phyloP scores from a whole-genome alignment of 148 eudicot species.

The Selenicereus undatus region DNA sequence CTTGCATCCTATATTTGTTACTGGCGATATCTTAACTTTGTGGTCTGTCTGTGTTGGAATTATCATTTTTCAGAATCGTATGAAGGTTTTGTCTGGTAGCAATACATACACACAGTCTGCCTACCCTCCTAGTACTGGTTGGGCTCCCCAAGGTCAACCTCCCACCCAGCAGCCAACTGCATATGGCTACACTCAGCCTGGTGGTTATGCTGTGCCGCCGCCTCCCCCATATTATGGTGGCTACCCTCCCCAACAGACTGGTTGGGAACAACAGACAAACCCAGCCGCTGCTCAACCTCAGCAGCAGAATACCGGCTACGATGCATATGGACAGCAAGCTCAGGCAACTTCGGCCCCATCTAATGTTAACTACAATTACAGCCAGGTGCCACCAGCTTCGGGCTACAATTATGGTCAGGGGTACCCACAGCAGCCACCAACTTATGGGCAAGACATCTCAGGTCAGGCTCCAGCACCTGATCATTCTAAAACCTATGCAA shows the following conservation, averaged over 20 bases:
- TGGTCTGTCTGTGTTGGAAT: neutral
- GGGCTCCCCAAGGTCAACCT: slow-evolving; percentile 37
- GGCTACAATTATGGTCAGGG: slow-evolving; percentile 32
- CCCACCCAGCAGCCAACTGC: slow-evolving; percentile 35
- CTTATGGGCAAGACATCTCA: slow-evolving; percentile 32
- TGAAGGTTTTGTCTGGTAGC: slow-evolving; percentile 30
- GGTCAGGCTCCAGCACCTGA: slow-evolving; percentile 26
- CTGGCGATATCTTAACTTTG: neutral
- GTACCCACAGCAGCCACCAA: slow-evolving; percentile 33
- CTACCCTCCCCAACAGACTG: slow-evolving; percentile 31
- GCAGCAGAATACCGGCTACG: slow-evolving; percentile 25
- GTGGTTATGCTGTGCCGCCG: slow-evolving; percentile 26
- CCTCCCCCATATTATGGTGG: slow-evolving; percentile 34
- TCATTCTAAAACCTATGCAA: slow-evolving; percentile 22
- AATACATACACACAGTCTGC: slow-evolving; percentile 29
- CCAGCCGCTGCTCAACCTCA: slow-evolving; percentile 28
- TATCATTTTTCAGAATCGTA: slow-evolving; percentile 32
- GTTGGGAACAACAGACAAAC: slow-evolving; percentile 34
- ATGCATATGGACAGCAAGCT: slow-evolving; percentile 30
- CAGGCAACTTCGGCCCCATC: slow-evolving; percentile 33
- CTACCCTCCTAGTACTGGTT: slow-evolving; percentile 23
- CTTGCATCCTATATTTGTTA: neutral
- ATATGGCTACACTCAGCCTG: slow-evolving; percentile 39
- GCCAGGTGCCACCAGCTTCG: slow-evolving; percentile 35
- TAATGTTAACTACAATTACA: slow-evolving; percentile 24